A percentile compares a stretch with the other conserved stretches of the same genome.
phyloP scores from a whole-genome alignment of 768 basidiomycete species.

The Gloeostereum incarnatum region DNA sequence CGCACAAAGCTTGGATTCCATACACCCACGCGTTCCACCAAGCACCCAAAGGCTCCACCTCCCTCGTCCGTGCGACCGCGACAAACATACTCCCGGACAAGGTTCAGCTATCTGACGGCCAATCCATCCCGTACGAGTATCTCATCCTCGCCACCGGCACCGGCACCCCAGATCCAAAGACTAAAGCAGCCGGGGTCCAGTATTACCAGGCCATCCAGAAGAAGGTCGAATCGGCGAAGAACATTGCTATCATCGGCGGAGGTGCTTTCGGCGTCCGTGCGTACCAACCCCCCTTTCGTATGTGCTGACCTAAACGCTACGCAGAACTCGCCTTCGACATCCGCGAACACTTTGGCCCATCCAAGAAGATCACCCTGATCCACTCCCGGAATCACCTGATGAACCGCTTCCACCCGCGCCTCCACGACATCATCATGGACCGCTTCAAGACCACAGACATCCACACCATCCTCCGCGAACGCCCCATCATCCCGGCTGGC shows the following conservation, averaged over 20 bases:
- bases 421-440: conserved; percentile 20
- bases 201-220: conserved; percentile 18
- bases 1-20: conserved; percentile 23
- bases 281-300: no score
- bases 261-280: conserved; percentile 50
- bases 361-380: conserved; percentile 32
- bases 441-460: conserved; percentile 24
- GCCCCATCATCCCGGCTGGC: conserved; percentile 17
- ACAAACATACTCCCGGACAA: conserved; percentile 12
- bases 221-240: conserved; percentile 21
- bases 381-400: conserved; percentile 37
- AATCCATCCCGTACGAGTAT: conserved; percentile 20
- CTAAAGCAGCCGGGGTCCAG: conserved; percentile 16
- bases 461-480: conserved; percentile 27
- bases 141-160: conserved; percentile 26
- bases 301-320: neutral
- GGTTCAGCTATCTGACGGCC: conserved; percentile 12
- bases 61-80: conserved; percentile 11
- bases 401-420: conserved; percentile 29
- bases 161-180: conserved; percentile 8
- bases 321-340: conserved; percentile 42
- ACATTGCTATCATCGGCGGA: conserved; percentile 45
- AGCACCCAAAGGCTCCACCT: conserved; percentile 13
- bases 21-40: conserved; percentile 15
- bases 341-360: conserved; percentile 25